A percentile compares a stretch with the other conserved stretches of the same genome.
phyloP scores from a whole-genome alignment of 345 rosid genomes.

The Eucalyptus microcorys region DNA sequence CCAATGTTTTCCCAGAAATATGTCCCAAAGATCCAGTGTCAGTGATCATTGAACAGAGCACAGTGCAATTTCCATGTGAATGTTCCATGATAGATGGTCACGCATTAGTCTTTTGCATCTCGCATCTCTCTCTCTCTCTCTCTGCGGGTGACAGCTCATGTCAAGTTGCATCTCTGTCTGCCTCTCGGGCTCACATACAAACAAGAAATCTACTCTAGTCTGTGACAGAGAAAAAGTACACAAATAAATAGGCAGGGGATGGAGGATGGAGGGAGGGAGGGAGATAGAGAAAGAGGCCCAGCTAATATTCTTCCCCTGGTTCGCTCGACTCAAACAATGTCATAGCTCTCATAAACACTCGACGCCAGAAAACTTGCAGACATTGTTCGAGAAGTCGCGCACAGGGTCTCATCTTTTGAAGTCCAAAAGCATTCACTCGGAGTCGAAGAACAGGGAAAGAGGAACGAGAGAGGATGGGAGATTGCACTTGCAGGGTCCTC shows the following conservation, averaged over 20 bases:
- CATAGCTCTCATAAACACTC: background rate
- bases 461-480: constrained; percentile 13
- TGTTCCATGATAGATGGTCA: background rate
- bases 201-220: background rate
- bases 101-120: background rate
- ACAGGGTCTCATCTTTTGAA: background rate
- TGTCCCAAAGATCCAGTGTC: background rate
- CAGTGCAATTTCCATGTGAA: background rate
- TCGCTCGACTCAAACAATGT: background rate
- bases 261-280: background rate
- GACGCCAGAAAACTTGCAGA: background rate
- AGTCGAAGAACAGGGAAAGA: background rate
- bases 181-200: background rate
- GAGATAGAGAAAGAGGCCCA: background rate
- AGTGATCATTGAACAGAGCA: background rate
- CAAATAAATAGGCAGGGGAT: background rate
- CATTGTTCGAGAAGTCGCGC: background rate
- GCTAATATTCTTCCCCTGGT: background rate
- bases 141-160: background rate
- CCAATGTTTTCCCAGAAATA: background rate
- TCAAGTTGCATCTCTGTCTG: background rate
- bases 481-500: constrained; percentile 4
- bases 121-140: background rate
- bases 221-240: background rate
- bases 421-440: background rate